Percentiles rank a stretch among this genome's conserved stretches.
These are phyloP conservation scores for Haematococcus lacustris DNA, from an alignment of 139 green algal genomes.

Conservation along the genomic window DNA sequence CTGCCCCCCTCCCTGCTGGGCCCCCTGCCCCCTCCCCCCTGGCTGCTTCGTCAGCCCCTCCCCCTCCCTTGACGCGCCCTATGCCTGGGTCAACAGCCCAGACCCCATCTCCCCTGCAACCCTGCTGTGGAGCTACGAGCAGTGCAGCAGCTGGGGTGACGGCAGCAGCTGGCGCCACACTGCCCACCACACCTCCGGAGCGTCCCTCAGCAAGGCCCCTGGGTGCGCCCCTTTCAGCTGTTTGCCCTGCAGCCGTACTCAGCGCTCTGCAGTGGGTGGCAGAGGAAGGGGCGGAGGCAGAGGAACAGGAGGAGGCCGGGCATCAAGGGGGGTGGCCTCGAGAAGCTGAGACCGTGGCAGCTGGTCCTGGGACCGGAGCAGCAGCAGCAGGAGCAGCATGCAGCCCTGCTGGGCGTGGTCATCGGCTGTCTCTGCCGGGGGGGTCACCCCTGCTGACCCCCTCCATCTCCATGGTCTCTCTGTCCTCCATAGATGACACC, in stretches of 20 bases:
- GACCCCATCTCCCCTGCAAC: too few relatives aligned
- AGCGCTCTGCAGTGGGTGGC: background rate
- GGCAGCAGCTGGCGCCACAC: too few relatives aligned
- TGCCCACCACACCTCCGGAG: too few relatives aligned
- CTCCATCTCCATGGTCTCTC: background rate
- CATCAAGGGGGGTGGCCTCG: background rate
- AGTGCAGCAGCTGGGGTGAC: too few relatives aligned
- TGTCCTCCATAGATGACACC: background rate
- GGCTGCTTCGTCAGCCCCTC: background rate
- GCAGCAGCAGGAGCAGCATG: background rate
- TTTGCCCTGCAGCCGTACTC: too few relatives aligned
- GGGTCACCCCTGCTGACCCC: background rate
- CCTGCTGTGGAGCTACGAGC: too few relatives aligned
- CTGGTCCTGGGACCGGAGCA: background rate
- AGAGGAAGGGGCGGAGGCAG: background rate
- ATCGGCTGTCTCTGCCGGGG: too few relatives aligned
- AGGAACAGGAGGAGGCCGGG: background rate
- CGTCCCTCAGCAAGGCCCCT: too few relatives aligned
- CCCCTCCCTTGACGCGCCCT: too few relatives aligned
- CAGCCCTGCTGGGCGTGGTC: background rate
- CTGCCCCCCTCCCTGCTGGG: background rate
- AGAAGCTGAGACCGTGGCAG: background rate
- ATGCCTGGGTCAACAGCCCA: too few relatives aligned
- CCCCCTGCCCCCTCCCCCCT: background rate
- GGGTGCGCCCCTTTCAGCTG: too few relatives aligned